Conservation (phyloP, 2,329 filamentous ascomycete species). For the Waltergamsia citrina region DNA sequence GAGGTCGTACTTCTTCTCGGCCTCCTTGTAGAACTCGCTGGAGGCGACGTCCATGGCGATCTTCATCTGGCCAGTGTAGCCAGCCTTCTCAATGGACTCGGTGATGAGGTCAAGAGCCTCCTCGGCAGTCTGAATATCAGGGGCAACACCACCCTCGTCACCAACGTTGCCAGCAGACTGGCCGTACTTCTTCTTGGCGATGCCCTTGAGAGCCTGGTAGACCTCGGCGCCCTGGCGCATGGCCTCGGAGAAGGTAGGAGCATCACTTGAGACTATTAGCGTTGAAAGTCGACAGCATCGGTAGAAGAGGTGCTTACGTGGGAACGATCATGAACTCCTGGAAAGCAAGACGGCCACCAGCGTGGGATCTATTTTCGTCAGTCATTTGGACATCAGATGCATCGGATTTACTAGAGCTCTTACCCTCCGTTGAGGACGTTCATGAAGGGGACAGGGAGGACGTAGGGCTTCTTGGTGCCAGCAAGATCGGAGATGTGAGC, state of each 20-base stretch:
- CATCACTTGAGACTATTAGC: slow-evolving; percentile 42
- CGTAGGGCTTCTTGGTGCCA: slow-evolving; percentile 85
- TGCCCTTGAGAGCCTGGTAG: slow-evolving; percentile 93
- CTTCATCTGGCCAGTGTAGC: slow-evolving; percentile 92
- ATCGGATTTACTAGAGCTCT: too few species aligned
- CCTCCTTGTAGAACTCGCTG: slow-evolving; percentile 97
- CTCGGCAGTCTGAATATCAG: slow-evolving; percentile 93
- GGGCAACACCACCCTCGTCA: slow-evolving; percentile 98
- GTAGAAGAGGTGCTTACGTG: slow-evolving; percentile 56
- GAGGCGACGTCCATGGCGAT: slow-evolving; percentile 99
- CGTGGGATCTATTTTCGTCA: slow-evolving; percentile 62
- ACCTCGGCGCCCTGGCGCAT: slow-evolving; percentile 95
- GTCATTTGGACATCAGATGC: background rate
- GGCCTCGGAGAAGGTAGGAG: slow-evolving; percentile 87
- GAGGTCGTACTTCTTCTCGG: slow-evolving; percentile 98
- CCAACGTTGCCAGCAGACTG: slow-evolving; percentile 98
- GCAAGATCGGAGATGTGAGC: slow-evolving; percentile 81
- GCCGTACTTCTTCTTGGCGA: slow-evolving; percentile 99
- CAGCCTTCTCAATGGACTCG: slow-evolving; percentile 86
- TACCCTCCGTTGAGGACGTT: slow-evolving; percentile 78
- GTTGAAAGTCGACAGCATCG: background rate
- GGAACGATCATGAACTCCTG: slow-evolving; percentile 96
- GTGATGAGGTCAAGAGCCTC: slow-evolving; percentile 96
- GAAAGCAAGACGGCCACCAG: slow-evolving; percentile 90
- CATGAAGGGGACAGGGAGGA: slow-evolving; percentile 86